Conservation (phyloP, 2,329 filamentous ascomycete genomes). For the Fusarium marasasianum region DNA sequence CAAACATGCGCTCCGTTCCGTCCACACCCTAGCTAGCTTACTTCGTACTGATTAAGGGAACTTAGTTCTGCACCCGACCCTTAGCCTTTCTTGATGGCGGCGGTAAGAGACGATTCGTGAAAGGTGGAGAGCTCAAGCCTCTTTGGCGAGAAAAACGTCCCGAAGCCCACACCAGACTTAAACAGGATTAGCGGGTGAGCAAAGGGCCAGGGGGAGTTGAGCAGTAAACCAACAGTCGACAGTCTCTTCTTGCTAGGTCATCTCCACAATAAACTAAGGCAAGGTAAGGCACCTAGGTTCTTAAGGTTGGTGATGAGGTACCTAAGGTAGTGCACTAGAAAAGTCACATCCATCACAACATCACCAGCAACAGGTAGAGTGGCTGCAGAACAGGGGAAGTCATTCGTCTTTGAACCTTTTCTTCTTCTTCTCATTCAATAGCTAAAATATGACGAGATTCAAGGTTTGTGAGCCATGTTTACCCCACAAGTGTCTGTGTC, state of each 20-base stretch:
- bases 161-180: slow-evolving; percentile 27
- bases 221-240: slow-evolving; percentile 28
- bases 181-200: slow-evolving; percentile 16
- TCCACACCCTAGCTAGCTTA: slow-evolving; percentile 8
- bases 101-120: slow-evolving; percentile 52
- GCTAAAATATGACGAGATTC: neutral
- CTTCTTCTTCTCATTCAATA: neutral
- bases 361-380: slow-evolving; percentile 33
- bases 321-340: neutral
- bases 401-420: neutral
- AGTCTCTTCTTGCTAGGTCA: slow-evolving; percentile 10
- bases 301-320: neutral
- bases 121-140: slow-evolving; percentile 47
- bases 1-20: slow-evolving; percentile 1
- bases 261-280: slow-evolving; percentile 21
- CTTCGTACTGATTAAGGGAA: neutral
- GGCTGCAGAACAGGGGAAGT: slow-evolving; percentile 38
- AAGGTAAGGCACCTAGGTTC: neutral
- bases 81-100: slow-evolving; percentile 40
- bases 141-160: slow-evolving; percentile 37
- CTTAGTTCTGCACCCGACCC: slow-evolving; percentile 27
- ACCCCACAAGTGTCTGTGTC: neutral
- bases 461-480: neutral
- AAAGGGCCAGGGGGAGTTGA: slow-evolving; percentile 21
- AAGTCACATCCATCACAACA: neutral